Evolutionary conservation across 2,329 filamentous ascomycete genomes (phyloP), one percentile per base, ranked within the genome.

Genomic region (Colletotrichum ledebouriae): DNA sequence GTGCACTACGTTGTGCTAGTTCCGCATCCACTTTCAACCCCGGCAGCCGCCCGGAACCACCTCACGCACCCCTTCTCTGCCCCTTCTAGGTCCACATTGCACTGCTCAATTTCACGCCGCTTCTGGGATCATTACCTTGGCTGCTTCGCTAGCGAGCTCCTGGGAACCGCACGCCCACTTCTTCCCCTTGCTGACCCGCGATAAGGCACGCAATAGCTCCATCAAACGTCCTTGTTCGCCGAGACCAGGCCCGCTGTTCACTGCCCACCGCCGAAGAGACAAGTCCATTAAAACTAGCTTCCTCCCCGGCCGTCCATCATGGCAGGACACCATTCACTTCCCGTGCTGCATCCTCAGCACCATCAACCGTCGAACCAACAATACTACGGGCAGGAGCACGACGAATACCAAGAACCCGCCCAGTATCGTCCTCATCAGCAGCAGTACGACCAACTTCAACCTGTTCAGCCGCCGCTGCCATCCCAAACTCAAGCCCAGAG

Each of bases 271-370:
- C 46, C 67, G 56, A 68, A 52, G 52, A 68, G 59, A 73, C 74
- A 73, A 71, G 63, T 74, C 61, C 74, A 77, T 78, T 78, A 79
- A 79, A 76, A 73, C 73, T 71, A 70, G 66, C 69, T 44, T 46
- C 29, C 70, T 71, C 69, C 74, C 75, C 75, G 74, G 71, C 42
- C 72, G 75, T 73, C 61, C 73, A 73, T 71, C 73, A 82, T 81
- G 80, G 79, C 78, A 71, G 73, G 63, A 46, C 63, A 70, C 22
- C 63, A 69, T 64, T 57, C 71, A 47, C 70, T 64, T 63, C 46
- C 70, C 69, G 41, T 59, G 44, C 72, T 75, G 63, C 73, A 72
- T 52, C 72, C 71, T 60, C 71, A 72, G 50, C 71, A 70, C 37
- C 71, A 73, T 46, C 72, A 72, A 44, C 61, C 63, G 33, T 59